Percentiles rank a stretch among this genome's conserved stretches.
phyloP scores from a whole-genome alignment of 2,329 filamentous ascomycete genomes.

The Fusarium proliferatum region DNA sequence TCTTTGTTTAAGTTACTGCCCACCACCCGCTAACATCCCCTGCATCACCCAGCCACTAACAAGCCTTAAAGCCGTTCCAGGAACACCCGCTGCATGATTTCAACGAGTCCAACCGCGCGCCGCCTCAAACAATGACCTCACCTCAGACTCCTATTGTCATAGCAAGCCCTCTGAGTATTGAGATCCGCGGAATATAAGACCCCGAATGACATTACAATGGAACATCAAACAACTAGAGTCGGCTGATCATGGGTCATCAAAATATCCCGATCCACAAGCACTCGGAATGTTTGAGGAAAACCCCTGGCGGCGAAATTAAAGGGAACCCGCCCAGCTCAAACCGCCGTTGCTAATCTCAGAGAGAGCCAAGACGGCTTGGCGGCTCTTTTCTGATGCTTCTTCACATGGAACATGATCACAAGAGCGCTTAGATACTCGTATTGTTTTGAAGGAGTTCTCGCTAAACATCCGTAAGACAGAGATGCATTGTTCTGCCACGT shows the following conservation, averaged over 20 bases:
- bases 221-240: conserved; percentile 6
- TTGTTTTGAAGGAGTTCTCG: neutral
- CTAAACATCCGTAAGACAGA: neutral
- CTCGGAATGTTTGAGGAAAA: neutral
- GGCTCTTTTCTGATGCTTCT: neutral
- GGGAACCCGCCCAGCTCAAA: conserved; percentile 14
- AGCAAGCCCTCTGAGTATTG: neutral
- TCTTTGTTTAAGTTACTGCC: neutral
- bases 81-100: conserved; percentile 11
- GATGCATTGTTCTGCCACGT: neutral
- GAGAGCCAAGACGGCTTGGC: conserved; percentile 31
- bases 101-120: neutral
- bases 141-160: conserved; percentile 1
- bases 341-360: conserved; percentile 11
- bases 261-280: conserved; percentile 9
- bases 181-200: conserved; percentile 13
- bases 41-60: conserved; percentile 24
- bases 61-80: conserved; percentile 15
- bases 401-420: neutral
- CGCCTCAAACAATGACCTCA: conserved; percentile 18
- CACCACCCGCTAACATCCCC: neutral
- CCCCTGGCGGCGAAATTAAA: conserved; percentile 30
- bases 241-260: neutral
- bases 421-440: conserved; percentile 3
- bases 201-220: neutral